phyloP scores from a whole-genome alignment of 2,329 filamentous ascomycete species.

The Penicillium sp. region DNA sequence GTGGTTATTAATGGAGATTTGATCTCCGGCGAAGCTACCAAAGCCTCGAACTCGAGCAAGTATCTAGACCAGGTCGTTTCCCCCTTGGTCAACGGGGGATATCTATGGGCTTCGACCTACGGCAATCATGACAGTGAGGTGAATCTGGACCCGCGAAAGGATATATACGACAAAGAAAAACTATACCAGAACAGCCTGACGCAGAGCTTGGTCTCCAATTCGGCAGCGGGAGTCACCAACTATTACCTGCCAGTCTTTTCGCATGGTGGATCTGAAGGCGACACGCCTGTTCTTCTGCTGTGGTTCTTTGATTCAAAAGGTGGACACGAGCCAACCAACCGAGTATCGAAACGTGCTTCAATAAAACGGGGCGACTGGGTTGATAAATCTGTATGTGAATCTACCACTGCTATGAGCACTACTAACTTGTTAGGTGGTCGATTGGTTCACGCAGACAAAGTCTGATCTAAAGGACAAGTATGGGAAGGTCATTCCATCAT shows the following conservation, averaged over 20 bases:
- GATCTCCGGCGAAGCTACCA: constrained; percentile 65
- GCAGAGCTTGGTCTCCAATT: constrained; percentile 41
- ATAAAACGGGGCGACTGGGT: constrained; percentile 47
- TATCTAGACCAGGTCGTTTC: constrained; percentile 62
- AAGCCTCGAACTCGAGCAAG: constrained; percentile 53
- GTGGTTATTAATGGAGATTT: constrained; percentile 72
- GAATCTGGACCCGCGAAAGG: constrained; percentile 53
- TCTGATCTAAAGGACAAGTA: constrained; percentile 29
- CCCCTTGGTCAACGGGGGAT: constrained; percentile 56
- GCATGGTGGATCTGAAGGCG: constrained; percentile 38
- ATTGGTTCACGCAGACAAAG: constrained; percentile 47
- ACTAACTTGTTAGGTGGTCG: constrained; percentile 13
- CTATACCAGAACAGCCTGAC: constrained; percentile 43
- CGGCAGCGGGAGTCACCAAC: constrained; percentile 51
- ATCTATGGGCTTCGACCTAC: constrained; percentile 68
- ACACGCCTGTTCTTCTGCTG: constrained; percentile 51
- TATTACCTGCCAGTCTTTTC: constrained; percentile 56
- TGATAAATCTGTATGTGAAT: constrained; percentile 32
- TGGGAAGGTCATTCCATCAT: constrained; percentile 45
- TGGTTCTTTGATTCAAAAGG: constrained; percentile 74
- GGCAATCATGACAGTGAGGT: constrained; percentile 68
- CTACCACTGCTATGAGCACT: neutral
- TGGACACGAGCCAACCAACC: constrained; percentile 52
- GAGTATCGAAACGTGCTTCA: constrained; percentile 17
- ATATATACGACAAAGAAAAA: constrained; percentile 44